Percentiles rank a stretch among this genome's conserved stretches.
Conservation (phyloP, 805 yeast genomes). For the Metschnikowia lunata region DNA sequence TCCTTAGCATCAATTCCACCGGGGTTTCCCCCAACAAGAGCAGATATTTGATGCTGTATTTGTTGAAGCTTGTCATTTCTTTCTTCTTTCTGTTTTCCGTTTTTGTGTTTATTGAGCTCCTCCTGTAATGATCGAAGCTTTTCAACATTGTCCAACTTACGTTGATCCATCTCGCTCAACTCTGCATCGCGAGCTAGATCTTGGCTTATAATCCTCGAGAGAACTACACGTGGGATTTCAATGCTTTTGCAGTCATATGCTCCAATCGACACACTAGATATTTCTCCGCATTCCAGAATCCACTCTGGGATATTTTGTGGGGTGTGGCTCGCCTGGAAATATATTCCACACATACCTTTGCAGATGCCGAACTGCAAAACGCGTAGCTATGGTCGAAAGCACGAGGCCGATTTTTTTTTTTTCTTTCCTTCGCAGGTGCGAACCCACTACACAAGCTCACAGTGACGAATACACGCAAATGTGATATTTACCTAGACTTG, state of each 20-base stretch:
- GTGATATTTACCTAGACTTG: too few species aligned
- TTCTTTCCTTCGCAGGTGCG: background rate
- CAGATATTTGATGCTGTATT: constrained; percentile 5
- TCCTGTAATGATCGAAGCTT: constrained; percentile 24
- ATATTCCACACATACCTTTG: constrained; percentile 17
- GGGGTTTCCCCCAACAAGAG: background rate
- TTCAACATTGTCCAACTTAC: constrained; percentile 27
- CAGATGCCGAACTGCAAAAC: too few species aligned
- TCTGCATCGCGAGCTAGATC: constrained; percentile 7
- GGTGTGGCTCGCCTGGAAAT: constrained; percentile 3
- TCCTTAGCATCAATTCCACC: background rate
- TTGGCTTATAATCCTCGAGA: constrained; percentile 7
- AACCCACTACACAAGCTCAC: background rate
- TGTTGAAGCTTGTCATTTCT: constrained; percentile 11
- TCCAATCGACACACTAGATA: too few species aligned
- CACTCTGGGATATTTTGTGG: background rate
- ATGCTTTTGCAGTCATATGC: too few species aligned
- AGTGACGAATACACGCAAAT: too few species aligned
- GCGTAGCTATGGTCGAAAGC: too few species aligned
- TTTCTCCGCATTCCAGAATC: background rate
- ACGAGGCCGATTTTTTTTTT: too few species aligned
- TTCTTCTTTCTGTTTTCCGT: constrained; percentile 23
- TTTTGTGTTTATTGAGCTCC: constrained; percentile 12
- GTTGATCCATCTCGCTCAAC: constrained; percentile 16
- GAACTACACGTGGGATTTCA: constrained; percentile 1